phyloP scores from a whole-genome alignment of 2,329 filamentous ascomycete genomes.

The Aspergillus amoenus region DNA sequence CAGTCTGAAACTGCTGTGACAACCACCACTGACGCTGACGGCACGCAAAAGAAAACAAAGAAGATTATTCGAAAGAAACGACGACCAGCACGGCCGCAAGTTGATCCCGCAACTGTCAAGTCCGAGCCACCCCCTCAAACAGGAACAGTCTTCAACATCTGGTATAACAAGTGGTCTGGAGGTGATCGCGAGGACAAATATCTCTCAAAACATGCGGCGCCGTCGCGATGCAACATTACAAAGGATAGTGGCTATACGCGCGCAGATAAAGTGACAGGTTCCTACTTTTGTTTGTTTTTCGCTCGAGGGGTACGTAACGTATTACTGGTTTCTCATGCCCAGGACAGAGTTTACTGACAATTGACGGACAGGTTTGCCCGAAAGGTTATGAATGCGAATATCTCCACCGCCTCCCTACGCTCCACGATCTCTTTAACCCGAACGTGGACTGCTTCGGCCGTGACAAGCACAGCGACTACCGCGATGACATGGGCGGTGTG shows the following conservation, averaged over 20 bases:
- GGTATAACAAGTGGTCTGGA: slow-evolving; percentile 98
- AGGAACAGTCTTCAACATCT: slow-evolving; percentile 95
- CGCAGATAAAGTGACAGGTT: slow-evolving; percentile 73
- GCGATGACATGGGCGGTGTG: slow-evolving; percentile 97
- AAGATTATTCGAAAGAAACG: slow-evolving; percentile 91
- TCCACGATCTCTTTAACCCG: slow-evolving; percentile 87
- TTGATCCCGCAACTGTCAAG: slow-evolving; percentile 79
- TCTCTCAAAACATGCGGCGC: slow-evolving; percentile 76
- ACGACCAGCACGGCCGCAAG: slow-evolving; percentile 83
- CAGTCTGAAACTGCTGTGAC: slow-evolving; percentile 20
- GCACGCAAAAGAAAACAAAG: slow-evolving; percentile 66
- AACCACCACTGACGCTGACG: slow-evolving; percentile 18
- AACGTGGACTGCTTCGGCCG: slow-evolving; percentile 95
- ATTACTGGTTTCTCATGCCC: background rate
- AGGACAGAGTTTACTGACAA: background rate
- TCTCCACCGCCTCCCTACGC: slow-evolving; percentile 80
- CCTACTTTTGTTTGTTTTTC: slow-evolving; percentile 92
- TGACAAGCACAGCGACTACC: slow-evolving; percentile 89
- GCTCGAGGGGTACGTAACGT: slow-evolving; percentile 56
- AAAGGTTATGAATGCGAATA: slow-evolving; percentile 93
- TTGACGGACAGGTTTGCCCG: slow-evolving; percentile 44
- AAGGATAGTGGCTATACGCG: slow-evolving; percentile 76
- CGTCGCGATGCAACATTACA: slow-evolving; percentile 82
- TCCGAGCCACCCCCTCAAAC: slow-evolving; percentile 87
- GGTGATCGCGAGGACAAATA: slow-evolving; percentile 93